These are phyloP conservation scores for Fusarium odoratissimum DNA, from an alignment of 2,329 filamentous ascomycete species.

Conservation along the genomic window DNA sequence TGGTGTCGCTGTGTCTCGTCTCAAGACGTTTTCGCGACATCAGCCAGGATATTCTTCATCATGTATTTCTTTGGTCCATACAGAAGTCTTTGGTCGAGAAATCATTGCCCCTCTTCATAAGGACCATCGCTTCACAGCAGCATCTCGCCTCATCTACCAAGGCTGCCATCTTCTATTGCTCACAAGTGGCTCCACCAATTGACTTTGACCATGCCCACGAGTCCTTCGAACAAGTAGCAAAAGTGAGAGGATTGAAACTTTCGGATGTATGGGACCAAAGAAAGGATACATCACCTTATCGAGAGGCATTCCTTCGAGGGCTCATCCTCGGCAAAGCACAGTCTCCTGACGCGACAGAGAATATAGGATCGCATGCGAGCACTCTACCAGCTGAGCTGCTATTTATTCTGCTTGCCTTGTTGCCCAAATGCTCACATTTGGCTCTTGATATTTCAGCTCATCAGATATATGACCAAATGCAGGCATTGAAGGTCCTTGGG, in stretches of 20 bases:
- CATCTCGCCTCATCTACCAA: conserved; percentile 22
- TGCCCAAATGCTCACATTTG: conserved; percentile 9
- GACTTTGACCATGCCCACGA: background rate
- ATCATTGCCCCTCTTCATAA: conserved; percentile 20
- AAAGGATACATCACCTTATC: background rate
- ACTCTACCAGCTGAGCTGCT: background rate
- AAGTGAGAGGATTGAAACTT: background rate
- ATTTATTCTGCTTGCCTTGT: conserved; percentile 4
- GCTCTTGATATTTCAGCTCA: background rate
- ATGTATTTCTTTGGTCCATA: conserved; percentile 14
- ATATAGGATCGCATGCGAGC: background rate
- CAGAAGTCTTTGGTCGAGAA: background rate
- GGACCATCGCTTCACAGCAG: background rate
- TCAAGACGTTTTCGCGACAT: conserved; percentile 15
- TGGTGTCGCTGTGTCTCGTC: conserved; percentile 20
- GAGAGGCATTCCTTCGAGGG: conserved; percentile 3
- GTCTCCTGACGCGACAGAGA: background rate
- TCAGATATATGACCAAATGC: background rate
- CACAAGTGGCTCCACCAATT: background rate
- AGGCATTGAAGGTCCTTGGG: conserved; percentile 4
- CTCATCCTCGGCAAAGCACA: background rate
- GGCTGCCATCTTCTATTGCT: background rate
- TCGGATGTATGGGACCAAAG: background rate
- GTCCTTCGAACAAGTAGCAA: background rate
- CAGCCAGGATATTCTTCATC: conserved; percentile 25